A percentile compares a stretch with the other conserved stretches of the same genome.
These are phyloP conservation scores for Colletotrichum gloeosporioides DNA, from an alignment of 2,329 filamentous ascomycete species.

Conservation along the genomic window DNA sequence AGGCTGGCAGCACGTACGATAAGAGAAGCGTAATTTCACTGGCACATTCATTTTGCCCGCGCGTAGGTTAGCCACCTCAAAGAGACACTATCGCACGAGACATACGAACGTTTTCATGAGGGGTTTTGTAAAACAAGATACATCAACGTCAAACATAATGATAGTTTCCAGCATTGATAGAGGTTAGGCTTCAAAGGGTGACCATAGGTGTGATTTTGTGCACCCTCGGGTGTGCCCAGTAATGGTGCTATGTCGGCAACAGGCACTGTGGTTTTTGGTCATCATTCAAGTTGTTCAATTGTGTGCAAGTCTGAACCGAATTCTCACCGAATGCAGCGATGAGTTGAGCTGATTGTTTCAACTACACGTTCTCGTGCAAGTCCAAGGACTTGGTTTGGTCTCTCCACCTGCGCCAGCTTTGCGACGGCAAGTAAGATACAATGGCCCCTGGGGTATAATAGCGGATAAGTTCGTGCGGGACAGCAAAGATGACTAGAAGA, in stretches of 20 bases:
- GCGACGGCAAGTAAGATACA: neutral
- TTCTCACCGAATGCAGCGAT: neutral
- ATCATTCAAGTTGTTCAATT: rapidly evolving
- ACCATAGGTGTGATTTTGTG: neutral
- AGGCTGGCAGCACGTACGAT: too few relatives aligned
- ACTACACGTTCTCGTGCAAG: rapidly evolving
- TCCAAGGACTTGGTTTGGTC: neutral
- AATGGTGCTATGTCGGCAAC: neutral
- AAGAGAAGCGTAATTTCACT: too few relatives aligned
- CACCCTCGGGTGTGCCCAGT: rapidly evolving
- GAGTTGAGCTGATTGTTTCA: neutral
- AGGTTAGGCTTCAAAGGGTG: neutral
- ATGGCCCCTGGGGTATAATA: rapidly evolving
- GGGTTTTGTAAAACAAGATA: rapidly evolving
- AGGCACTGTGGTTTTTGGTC: neutral
- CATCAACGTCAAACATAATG: rapidly evolving
- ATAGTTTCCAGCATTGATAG: rapidly evolving
- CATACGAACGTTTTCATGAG: too few relatives aligned
- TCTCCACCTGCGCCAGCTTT: neutral
- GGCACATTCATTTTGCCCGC: too few relatives aligned
- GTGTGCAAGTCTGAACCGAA: neutral
- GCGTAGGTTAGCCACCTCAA: too few relatives aligned
- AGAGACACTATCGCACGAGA: too few relatives aligned
- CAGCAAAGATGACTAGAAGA: rapidly evolving
- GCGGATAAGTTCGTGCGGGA: rapidly evolving